Base-by-base conservation (phyloP, 139 green algal species). In the Chlamydomonas schloesseri region DNA sequence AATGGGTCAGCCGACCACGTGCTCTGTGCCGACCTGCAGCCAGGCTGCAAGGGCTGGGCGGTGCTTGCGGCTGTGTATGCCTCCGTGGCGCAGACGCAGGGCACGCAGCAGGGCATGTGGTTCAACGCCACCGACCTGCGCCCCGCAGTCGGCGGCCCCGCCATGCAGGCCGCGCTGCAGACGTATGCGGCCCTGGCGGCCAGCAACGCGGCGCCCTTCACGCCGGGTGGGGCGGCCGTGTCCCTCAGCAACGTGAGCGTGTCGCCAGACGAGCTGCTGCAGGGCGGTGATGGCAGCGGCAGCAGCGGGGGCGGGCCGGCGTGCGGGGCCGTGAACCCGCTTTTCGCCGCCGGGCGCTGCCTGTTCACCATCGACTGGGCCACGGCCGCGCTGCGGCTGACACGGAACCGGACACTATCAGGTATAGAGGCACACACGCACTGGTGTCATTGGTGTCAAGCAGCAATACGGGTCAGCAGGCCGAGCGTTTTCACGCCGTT, bases 321-420 rank as follows among this genome's bases (percentile, higher is more conserved):
- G 28, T 83, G 76, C 76, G 76, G 37, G n/a, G 60, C 76, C 28
- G 23, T 83, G 11, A 83, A 83, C 76, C 76, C 76, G 34, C 62
- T 83, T 6, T 83, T 83, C 58, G 60, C 60, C 2, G 37, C 60
- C 21, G 76, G 76, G 3, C 76, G 76, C 64, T 83, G 76, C 76
- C 64, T 83, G 26, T 69, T 69, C 62, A 69, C 62, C 62, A 34
- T 69, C 17, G 62, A 69, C 62, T 69, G 62, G 62, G 62, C 26
- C 62, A 31, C 62, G 13, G 62, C 62, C 26, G 28, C 28, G 17
- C 62, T 69, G 17, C 15, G 62, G 26, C 24, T 69, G 17, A 69
- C 62, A 14, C 18, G 18, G 55, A 11, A 62, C 2, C 2, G 55
- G 20, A 11, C 55, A 28, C 20, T n/a, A n/a, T n/a, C 55, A 62